phyloP scores from a whole-genome alignment of 129 eudicot species.

The Lactuca sativa region DNA sequence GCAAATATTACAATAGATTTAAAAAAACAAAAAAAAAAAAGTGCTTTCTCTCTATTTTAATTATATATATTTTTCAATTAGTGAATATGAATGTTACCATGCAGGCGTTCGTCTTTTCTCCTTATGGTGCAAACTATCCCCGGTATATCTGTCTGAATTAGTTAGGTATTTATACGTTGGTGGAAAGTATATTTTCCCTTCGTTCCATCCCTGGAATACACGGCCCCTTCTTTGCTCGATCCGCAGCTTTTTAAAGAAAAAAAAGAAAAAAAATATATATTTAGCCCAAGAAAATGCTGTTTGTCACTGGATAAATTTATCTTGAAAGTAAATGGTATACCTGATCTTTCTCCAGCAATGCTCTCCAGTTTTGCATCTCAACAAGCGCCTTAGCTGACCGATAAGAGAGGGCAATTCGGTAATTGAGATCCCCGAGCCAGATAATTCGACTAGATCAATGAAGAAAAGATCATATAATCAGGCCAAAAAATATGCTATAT shows the following conservation, averaged over 20 bases:
- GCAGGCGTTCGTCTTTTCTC: slow-evolving; percentile 91
- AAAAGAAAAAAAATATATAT: too few relatives aligned
- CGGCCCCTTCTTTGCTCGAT: slow-evolving; percentile 90
- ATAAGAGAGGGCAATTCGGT: slow-evolving; percentile 80
- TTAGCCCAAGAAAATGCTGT: background rate
- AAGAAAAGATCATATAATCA: background rate
- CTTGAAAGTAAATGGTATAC: slow-evolving; percentile 30
- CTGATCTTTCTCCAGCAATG: slow-evolving; percentile 85
- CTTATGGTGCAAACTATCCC: slow-evolving; percentile 82
- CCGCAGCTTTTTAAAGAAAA: slow-evolving; percentile 55
- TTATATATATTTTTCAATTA: background rate
- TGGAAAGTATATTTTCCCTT: slow-evolving; percentile 93
- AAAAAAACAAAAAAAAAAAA: too few relatives aligned
- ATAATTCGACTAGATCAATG: slow-evolving; percentile 66
- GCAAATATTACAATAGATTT: background rate
- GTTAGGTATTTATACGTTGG: slow-evolving; percentile 89
- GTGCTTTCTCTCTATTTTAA: too few relatives aligned
- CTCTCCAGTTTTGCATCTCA: slow-evolving; percentile 99
- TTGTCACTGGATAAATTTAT: background rate
- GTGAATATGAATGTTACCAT: slow-evolving; percentile 48
- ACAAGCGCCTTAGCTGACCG: slow-evolving; percentile 94
- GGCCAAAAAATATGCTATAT: slow-evolving; percentile 2
- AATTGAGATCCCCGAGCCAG: slow-evolving; percentile 97
- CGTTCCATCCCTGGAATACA: slow-evolving; percentile 84
- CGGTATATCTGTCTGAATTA: slow-evolving; percentile 89